Evolutionary conservation across 768 basidiomycete species (phyloP), one percentile per base, ranked within the genome.

Genomic region (Russula brevipes): DNA sequence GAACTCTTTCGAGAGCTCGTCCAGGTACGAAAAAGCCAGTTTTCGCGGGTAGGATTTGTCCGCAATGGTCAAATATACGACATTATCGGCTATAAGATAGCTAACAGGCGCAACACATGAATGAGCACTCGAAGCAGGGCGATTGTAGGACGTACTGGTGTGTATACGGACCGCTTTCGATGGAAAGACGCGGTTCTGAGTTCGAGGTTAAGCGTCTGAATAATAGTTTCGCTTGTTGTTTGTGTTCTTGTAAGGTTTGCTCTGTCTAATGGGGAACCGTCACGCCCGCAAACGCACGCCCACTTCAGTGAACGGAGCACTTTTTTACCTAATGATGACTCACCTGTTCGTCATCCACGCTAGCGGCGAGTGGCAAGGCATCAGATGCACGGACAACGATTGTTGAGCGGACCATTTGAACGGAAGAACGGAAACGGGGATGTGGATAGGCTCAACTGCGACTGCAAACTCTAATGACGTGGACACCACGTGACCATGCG

Each of bases 11-110:
- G 91, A 90, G 49, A 99, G 81, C 76, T 99, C 97, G 68, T 98
- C 94, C 54, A 99, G 83, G 75, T 94, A 99, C 8, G 94, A 94
- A 76, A 99, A 99, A 1, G 94, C 94, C 39, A 98, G 85, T 75
- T 98, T 98, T 64, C 96, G 82, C 24, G 94, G 94, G 77, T 98
- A 98, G 4, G 94, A 95, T 74, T 94, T 93, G 79, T 98, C 97
- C 42, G 94, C 87, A 72, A 99, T 93, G 62, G 91, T 88, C 67
- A 98, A 81, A 77, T 94, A 99, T 58, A 96, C 89, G 63, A 98
- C 94, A 77, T 94, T 93, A 71, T 95, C 89, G 47, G 85, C 74
- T 69, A 99, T 96, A 69, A 98, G 86, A 81, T 99, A 99, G 77
- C 96, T 98, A 71, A 19, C 49, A 51, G 6, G 46, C 4, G 53